Percentiles rank a stretch among this genome's conserved stretches.
Evolutionary conservation across 768 basidiomycete genomes (phyloP).

Genomic region (Serpula lacrymans): DNA sequence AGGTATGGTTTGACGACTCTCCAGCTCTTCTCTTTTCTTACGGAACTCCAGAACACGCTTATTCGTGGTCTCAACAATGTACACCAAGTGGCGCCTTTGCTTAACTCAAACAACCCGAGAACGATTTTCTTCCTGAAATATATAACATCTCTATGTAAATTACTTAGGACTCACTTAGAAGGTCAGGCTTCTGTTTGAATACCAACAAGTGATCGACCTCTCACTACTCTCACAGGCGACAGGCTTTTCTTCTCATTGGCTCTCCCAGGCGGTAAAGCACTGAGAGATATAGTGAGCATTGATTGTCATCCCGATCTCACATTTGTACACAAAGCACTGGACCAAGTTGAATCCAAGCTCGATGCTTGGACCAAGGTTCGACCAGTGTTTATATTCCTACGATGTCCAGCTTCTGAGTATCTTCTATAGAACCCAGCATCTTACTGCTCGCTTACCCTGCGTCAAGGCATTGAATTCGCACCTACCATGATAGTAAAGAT

Average conservation of each 20-base stretch:
- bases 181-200: constrained; percentile 3
- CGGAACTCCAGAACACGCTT: constrained; percentile 3
- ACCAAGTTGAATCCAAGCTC: background rate
- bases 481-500: background rate
- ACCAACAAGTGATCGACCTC: background rate
- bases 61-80: constrained; percentile 7
- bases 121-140: constrained; percentile 5
- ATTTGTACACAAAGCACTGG: constrained; percentile 1
- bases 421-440: background rate
- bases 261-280: background rate
- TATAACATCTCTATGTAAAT: background rate
- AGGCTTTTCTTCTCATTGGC: background rate
- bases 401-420: background rate
- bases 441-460: background rate
- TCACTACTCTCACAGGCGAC: background rate
- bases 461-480: constrained; percentile 1
- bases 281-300: background rate
- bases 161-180: constrained; percentile 2
- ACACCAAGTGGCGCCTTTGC: constrained; percentile 3
- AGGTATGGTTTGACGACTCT: background rate
- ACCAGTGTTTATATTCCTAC: background rate
- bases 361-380: constrained; percentile 3
- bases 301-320: constrained; percentile 1
- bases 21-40: background rate
- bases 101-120: background rate